These are phyloP conservation scores for Plasmodium vinckei DNA, from an alignment of 169 alveolate genomes.

Conservation along the genomic window DNA sequence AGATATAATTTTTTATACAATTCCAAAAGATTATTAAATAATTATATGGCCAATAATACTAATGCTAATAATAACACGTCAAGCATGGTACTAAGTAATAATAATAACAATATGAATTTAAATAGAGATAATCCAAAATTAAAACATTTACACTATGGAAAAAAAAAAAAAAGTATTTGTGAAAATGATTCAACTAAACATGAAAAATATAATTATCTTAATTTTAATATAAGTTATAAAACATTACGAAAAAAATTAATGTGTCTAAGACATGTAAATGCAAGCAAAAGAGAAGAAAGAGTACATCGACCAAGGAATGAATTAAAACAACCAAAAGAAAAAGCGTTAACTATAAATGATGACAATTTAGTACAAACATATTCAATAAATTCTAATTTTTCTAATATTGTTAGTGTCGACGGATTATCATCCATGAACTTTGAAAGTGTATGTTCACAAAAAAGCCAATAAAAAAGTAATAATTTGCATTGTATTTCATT, in stretches of 20 bases:
- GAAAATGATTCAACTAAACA: constrained; percentile 51
- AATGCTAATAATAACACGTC: not conserved
- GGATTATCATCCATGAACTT: constrained; percentile 49
- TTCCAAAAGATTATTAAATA: constrained; percentile 47
- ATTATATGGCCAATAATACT: not conserved
- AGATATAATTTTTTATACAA: constrained; percentile 30
- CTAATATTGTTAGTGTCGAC: constrained; percentile 43
- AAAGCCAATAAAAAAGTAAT: not conserved
- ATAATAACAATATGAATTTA: constrained; percentile 13
- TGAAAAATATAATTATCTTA: constrained; percentile 60
- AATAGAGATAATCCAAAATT: constrained; percentile 18
- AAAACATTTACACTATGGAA: constrained; percentile 55
- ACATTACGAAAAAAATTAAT: constrained; percentile 65
- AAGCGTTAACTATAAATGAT: constrained; percentile 10
- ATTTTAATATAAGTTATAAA: constrained; percentile 62
- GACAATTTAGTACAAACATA: constrained; percentile 43
- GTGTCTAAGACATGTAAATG: constrained; percentile 37
- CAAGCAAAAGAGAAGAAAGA: constrained; percentile 26
- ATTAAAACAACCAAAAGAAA: constrained; percentile 23
- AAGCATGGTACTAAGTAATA: constrained; percentile 9
- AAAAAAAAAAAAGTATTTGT: constrained; percentile 34
- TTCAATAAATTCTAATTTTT: constrained; percentile 57
- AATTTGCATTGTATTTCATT: not conserved
- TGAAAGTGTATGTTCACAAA: constrained; percentile 56
- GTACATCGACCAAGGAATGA: constrained; percentile 9